phyloP scores from a whole-genome alignment of 106 monocot species.

The Iris macrosiphon region DNA sequence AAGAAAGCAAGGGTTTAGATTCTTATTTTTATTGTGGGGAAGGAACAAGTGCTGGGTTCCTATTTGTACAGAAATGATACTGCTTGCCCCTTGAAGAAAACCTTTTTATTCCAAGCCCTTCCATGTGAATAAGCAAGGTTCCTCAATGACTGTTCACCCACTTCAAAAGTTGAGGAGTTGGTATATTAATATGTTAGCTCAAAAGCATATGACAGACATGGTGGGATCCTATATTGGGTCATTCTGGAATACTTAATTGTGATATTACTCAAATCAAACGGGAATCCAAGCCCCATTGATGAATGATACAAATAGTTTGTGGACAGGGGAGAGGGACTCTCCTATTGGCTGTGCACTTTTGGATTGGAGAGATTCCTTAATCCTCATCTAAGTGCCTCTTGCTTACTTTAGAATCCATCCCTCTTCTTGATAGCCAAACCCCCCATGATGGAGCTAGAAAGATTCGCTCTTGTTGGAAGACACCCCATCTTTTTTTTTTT shows the following conservation, averaged over 20 bases:
- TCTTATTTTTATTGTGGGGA: neutral
- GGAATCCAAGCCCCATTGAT: neutral
- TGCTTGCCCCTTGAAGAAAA: neutral
- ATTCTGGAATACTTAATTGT: no score
- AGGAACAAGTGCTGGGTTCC: neutral
- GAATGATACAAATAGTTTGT: neutral
- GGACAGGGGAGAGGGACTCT: no score
- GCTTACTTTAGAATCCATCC: slow-evolving; percentile 18
- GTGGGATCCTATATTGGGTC: no score
- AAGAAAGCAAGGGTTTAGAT: slow-evolving; percentile 5
- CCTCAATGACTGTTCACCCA: neutral
- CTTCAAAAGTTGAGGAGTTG: neutral
- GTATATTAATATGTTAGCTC: neutral
- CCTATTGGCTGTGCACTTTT: neutral
- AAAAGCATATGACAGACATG: neutral
- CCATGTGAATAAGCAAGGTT: neutral
- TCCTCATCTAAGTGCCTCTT: no score
- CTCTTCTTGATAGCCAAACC: neutral
- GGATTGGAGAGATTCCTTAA: slow-evolving; percentile 11
- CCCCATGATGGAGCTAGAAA: neutral
- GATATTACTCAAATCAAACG: no score
- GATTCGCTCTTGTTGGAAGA: slow-evolving; percentile 9
- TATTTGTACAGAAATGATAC: neutral
- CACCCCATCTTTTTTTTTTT: neutral
- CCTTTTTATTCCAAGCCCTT: neutral